Evolutionary conservation across 305 asterid genomes (phyloP).

Genomic region (Stenogyne calaminthoides): DNA sequence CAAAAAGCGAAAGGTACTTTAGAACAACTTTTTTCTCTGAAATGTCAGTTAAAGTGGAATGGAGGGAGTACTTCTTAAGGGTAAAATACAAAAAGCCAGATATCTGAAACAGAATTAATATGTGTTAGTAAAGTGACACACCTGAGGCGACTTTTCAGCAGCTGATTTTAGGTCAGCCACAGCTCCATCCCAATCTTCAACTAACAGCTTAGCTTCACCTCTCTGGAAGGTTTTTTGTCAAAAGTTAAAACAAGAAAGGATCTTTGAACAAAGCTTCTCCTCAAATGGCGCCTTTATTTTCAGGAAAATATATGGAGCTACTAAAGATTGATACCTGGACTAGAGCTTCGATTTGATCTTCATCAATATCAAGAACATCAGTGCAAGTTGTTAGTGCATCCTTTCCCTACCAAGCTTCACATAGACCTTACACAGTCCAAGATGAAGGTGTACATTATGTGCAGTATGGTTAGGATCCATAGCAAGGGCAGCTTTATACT

Average conservation of each 20-base stretch:
- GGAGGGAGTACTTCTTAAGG: not conserved
- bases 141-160: conserved; percentile 94
- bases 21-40: too few species aligned
- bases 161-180: conserved; percentile 85
- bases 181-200: conserved; percentile 98
- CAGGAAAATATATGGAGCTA: not conserved
- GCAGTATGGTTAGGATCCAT: conserved; percentile 86
- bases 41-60: too few species aligned
- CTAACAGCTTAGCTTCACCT: conserved; percentile 89
- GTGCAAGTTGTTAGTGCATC: conserved; percentile 84
- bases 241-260: conserved; percentile 13
- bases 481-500: conserved; percentile 75
- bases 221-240: conserved; percentile 51
- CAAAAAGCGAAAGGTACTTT: too few species aligned
- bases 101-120: not conserved
- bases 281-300: not conserved
- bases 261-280: conserved; percentile 7
- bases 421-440: conserved; percentile 81
- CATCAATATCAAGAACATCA: conserved; percentile 78
- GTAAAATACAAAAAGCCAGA: not conserved
- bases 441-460: conserved; percentile 78
- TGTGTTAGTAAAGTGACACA: conserved; percentile 29
- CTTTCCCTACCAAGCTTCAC: conserved; percentile 88
- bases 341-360: conserved; percentile 78
- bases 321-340: conserved; percentile 60